Base-by-base conservation (phyloP, 306 rosid genomes). In the Hylodesmum podocarpum region DNA sequence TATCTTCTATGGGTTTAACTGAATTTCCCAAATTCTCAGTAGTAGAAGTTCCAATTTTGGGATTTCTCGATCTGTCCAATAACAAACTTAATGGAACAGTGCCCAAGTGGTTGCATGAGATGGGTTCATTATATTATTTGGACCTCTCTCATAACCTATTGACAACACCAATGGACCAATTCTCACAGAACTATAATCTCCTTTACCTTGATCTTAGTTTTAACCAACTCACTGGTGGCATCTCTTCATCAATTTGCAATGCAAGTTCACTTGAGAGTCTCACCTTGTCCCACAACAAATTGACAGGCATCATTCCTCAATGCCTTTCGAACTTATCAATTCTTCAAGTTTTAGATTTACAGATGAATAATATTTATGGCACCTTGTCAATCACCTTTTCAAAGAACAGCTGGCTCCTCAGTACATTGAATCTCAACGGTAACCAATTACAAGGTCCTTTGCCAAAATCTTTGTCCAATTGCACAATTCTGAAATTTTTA, bases 381-480 rank as follows among this genome's bases (percentile, higher is more conserved):
- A 21, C 50, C 27, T 8, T 86, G 22, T 80, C 84, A 1, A 64
- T 4, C 0, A 0, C 50, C 50, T 76, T 71, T 62, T 14, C 78
- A 1, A 31, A 15, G 18, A 0, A 7, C 6, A 0, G 1, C 2
- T 0, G 0, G 0, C 24, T 66, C 14, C 0, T 66, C 14, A 0
- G 0, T 0, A 5, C 1, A 16, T 16, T 88, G 12, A 73, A 78
- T n/a, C 39, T 88, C 0, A 44, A 77, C 25, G 51, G 19, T 25
- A 85, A 87, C 57, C 77, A 58, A 8, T 13, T 83, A 11, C 61
- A 75, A 16, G 89, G 89, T 1, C 9, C 39, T 4, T 11, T 83
- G 18, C 87, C 89, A 5, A 4, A 4, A 1, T 70, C 83, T 4
- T 66, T 85, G 79, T 25, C 62, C 4, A 4, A 39, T 0, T 83